Percentiles rank a stretch among this genome's conserved stretches.
Evolutionary conservation across 768 basidiomycete species (phyloP).

Genomic region (Clathrus columnatus): DNA sequence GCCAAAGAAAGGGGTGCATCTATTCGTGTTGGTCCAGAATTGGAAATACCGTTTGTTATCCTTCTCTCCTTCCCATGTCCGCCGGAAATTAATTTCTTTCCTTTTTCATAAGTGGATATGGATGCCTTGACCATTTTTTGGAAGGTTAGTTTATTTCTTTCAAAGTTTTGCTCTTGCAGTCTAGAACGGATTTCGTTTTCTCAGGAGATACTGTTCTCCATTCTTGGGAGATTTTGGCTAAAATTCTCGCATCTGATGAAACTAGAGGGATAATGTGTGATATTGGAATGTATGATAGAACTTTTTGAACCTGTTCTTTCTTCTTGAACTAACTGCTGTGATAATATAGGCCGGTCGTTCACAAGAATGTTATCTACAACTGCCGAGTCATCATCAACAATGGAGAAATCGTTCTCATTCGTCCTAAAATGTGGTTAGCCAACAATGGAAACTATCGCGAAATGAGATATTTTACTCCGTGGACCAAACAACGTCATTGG

Average conservation of each 20-base stretch:
- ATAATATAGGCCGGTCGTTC: constrained; percentile 74
- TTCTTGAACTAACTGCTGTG: not conserved
- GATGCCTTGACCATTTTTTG: constrained; percentile 94
- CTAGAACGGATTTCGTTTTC: not conserved
- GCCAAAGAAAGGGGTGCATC: constrained; percentile 87
- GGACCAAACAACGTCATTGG: constrained; percentile 80
- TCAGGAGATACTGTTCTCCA: constrained; percentile 92
- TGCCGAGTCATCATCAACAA: constrained; percentile 86
- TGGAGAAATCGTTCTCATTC: constrained; percentile 82
- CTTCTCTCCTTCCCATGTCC: constrained; percentile 13
- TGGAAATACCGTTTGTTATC: constrained; percentile 77
- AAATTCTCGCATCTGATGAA: constrained; percentile 73
- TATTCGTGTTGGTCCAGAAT: constrained; percentile 89
- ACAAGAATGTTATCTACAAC: constrained; percentile 98
- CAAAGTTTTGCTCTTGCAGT: not conserved
- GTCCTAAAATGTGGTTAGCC: constrained; percentile 99
- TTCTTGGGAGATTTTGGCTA: constrained; percentile 96
- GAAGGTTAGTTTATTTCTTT: constrained; percentile 53
- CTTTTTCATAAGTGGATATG: constrained; percentile 67
- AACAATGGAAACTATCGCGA: constrained; percentile 96
- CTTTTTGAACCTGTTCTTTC: not conserved
- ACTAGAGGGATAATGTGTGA: constrained; percentile 88
- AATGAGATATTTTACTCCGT: constrained; percentile 87
- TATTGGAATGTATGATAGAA: constrained; percentile 74
- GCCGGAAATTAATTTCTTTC: not conserved